Conservation (phyloP, 1,284 basidiomycete species). For the Phlebopus sp. region DNA sequence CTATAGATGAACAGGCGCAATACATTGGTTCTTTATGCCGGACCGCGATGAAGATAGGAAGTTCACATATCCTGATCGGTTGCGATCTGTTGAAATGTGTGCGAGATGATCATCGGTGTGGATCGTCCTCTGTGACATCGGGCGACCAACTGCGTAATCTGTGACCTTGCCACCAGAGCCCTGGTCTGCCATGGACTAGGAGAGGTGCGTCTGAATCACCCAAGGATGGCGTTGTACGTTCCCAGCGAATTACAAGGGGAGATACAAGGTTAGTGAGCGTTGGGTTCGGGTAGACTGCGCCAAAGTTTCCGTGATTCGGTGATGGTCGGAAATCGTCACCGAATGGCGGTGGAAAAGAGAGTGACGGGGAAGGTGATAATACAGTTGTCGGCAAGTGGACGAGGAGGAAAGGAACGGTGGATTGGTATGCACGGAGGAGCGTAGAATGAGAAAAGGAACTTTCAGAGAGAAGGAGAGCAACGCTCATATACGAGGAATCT, state of each 20-base stretch:
- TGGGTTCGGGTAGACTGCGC: constrained; percentile 23
- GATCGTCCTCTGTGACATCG: neutral
- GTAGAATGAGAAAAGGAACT: constrained; percentile 73
- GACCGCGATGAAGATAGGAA: no score
- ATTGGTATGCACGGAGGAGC: constrained; percentile 64
- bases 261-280: constrained; percentile 16
- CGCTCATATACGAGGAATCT: constrained; percentile 34
- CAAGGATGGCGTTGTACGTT: constrained; percentile 32
- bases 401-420: constrained; percentile 72
- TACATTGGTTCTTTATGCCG: no score
- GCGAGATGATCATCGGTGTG: no score
- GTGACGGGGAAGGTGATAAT: neutral
- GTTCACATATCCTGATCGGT: no score
- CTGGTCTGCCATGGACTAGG: constrained; percentile 41
- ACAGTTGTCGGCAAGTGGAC: constrained; percentile 64
- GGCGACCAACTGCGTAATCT: constrained; percentile 23
- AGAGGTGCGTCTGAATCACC: neutral
- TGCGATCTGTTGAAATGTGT: no score
- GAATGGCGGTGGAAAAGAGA: neutral
- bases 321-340: neutral
- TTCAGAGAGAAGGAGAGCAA: constrained; percentile 75
- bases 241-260: constrained; percentile 58
- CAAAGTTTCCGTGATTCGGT: neutral
- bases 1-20: no score
- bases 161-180: constrained; percentile 43